Evolutionary conservation across 148 eudicot species (phyloP).

Genomic region (Rhododendron ovatum): DNA sequence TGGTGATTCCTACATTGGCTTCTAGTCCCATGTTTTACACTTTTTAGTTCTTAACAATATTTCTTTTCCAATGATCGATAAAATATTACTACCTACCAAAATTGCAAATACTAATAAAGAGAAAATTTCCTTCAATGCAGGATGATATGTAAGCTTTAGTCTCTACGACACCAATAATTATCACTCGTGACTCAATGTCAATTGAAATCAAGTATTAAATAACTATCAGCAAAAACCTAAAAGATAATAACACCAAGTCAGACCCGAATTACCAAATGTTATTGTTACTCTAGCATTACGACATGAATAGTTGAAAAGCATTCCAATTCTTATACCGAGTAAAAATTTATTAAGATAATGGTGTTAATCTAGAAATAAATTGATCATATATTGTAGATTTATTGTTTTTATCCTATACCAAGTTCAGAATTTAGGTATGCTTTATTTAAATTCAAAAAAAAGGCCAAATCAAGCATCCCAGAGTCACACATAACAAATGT

Average conservation of each 20-base stretch:
- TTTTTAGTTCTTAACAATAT: neutral
- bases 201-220: neutral
- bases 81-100: neutral
- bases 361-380: neutral
- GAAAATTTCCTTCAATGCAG: neutral
- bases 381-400: neutral
- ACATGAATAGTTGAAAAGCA: neutral
- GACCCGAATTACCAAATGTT: neutral
- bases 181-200: neutral
- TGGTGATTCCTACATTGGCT: neutral
- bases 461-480: neutral
- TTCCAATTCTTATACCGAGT: neutral
- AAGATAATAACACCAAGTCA: neutral
- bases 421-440: neutral
- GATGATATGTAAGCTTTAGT: neutral
- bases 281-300: neutral
- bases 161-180: neutral
- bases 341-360: neutral
- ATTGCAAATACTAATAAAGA: neutral
- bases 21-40: neutral
- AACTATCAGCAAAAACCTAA: neutral
- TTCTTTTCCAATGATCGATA: neutral
- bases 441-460: neutral
- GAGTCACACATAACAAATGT: neutral
- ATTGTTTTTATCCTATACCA: neutral